phyloP scores from a whole-genome alignment of 371 early-diverging fungal genomes.

The Circinella minor region DNA sequence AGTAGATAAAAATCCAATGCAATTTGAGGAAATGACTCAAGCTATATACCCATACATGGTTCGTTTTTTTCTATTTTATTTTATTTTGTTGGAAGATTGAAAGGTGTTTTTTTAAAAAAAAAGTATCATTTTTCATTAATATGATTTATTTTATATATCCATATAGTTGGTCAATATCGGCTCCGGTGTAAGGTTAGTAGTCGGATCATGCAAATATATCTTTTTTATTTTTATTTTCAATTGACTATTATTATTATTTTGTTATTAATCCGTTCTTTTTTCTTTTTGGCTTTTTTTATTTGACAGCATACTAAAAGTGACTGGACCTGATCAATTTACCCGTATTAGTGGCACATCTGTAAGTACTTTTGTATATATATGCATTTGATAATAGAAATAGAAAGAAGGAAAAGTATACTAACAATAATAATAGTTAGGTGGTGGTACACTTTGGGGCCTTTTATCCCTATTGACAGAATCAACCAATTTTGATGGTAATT shows the following conservation, averaged over 20 bases:
- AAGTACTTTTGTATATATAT: constrained; percentile 26
- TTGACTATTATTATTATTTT: background rate
- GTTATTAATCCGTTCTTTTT: background rate
- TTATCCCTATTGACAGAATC: constrained; percentile 84
- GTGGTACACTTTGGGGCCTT: constrained; percentile 98
- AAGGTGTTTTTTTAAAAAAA: too few species aligned
- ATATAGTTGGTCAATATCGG: constrained; percentile 88
- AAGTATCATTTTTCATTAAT: background rate
- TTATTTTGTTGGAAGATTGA: too few species aligned
- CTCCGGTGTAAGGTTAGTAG: constrained; percentile 78
- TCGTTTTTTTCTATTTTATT: constrained; percentile 15
- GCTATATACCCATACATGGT: constrained; percentile 86
- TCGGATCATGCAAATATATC: background rate
- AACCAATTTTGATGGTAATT: constrained; percentile 81
- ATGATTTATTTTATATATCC: background rate
- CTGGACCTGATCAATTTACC: constrained; percentile 76
- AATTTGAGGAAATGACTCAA: constrained; percentile 76
- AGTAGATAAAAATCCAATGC: constrained; percentile 68
- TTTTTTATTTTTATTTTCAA: background rate
- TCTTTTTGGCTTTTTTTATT: background rate
- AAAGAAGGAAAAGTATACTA: background rate
- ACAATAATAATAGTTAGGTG: constrained; percentile 72
- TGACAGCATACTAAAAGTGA: constrained; percentile 81
- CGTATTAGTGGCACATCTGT: constrained; percentile 93
- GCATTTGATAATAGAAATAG: background rate